Base-by-base conservation (phyloP, 257 asterid species). In the Gynochthodes officinalis region DNA sequence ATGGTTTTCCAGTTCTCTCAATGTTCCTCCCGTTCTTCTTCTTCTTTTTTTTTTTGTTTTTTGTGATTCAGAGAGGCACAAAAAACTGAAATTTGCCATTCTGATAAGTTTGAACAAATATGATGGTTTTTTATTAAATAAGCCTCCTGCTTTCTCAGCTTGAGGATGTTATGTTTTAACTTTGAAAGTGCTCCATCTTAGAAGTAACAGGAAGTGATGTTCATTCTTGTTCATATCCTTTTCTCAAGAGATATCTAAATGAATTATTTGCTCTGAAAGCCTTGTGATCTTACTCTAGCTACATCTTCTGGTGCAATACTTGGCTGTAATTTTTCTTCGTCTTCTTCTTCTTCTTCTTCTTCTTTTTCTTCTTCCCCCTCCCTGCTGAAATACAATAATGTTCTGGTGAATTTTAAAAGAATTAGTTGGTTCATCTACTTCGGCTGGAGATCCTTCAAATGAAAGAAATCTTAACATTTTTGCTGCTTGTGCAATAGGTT, bases 401-500 rank as follows among this genome's bases (percentile, higher is more conserved):
- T 50, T 19, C 27, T 33, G 15, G 23, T 33, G 67, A 60, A 32
- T 49, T 63, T n/a, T 18, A 12, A 30, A 19, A 4, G 43, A 46
- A 40, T 52, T 40, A 11, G 25, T 16, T 40, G 42, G 15, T 10
- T 15, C n/a, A 23, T 48, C 8, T 27, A n/a, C 25, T 18, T 53
- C 52, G 0, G 15, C 44, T 3, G 10, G n/a, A 35, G 27, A 60
- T 32, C 2, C 66, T 53, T 53, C 30, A n/a, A 21, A 53, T 53
- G 30, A 11, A 16, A 9, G 13, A 16, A 46, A 28, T 58, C 53
- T 58, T 28, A 39, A 25, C 57, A 40, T 14, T 67, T 12, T 35
- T 72, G 63, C 57, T 72, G 63, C 57, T 61, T 76, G 68, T 79
- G 73, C 82, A 62, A 80, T 84, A 93, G 98, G 99, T 94, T 78